phyloP scores from a whole-genome alignment of 164 flowering plant genomes.

The Aristolochia californica region DNA sequence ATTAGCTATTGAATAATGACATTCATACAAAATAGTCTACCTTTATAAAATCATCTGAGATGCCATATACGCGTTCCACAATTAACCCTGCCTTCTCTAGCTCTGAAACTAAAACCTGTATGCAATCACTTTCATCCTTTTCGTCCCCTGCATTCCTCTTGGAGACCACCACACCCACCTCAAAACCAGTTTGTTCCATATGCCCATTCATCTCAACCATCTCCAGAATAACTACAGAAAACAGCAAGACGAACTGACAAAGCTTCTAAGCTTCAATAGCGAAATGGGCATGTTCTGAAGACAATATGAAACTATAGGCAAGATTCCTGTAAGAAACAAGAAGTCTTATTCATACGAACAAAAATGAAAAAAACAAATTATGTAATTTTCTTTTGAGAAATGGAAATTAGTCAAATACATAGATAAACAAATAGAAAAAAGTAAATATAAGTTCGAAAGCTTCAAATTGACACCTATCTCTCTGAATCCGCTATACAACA shows the following conservation, averaged over 20 bases:
- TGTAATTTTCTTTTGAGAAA: too few species aligned
- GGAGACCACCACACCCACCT: constrained; percentile 67
- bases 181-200: constrained; percentile 39
- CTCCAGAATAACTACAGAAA: background rate
- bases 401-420: too few species aligned
- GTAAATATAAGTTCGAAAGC: too few species aligned
- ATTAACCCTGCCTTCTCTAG: constrained; percentile 52
- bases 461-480: too few species aligned
- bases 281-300: background rate
- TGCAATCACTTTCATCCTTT: constrained; percentile 31
- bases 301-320: background rate
- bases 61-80: constrained; percentile 57
- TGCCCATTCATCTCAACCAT: constrained; percentile 25
- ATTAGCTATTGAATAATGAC: background rate
- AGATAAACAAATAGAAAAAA: too few species aligned
- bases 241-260: background rate
- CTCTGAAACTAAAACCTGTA: constrained; percentile 56
- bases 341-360: too few species aligned
- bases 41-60: constrained; percentile 74
- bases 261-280: background rate
- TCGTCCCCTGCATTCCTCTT: constrained; percentile 26
- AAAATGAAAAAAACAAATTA: too few species aligned
- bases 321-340: too few species aligned
- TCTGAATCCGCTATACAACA: too few species aligned
- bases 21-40: constrained; percentile 18